phyloP scores from a whole-genome alignment of 768 basidiomycete species.

The Phlebiopsis flavidoalba region DNA sequence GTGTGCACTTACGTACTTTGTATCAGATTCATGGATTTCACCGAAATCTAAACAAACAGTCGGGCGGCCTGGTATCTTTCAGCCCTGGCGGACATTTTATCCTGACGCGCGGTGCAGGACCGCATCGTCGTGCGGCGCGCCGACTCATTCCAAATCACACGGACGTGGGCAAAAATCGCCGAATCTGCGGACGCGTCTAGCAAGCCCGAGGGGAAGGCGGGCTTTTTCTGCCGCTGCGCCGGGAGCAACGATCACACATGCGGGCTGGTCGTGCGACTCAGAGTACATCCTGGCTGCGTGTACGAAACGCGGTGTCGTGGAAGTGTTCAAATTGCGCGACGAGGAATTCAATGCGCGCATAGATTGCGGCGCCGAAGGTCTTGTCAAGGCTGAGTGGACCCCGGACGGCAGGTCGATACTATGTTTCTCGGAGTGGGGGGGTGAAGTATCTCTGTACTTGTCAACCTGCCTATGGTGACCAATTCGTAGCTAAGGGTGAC shows the following conservation, averaged over 20 bases:
- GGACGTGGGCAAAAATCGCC: slow-evolving; percentile 69
- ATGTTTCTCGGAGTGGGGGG: slow-evolving; percentile 91
- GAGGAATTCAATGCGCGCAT: slow-evolving; percentile 76
- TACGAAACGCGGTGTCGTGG: slow-evolving; percentile 63
- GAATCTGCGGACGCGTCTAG: slow-evolving; percentile 39
- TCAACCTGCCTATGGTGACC: neutral
- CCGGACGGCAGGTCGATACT: slow-evolving; percentile 78
- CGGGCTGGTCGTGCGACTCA: slow-evolving; percentile 86
- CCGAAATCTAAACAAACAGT: slow-evolving; percentile 79
- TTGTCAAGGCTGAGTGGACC: slow-evolving; percentile 87
- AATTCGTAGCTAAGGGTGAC: slow-evolving; percentile 69
- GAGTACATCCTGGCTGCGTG: slow-evolving; percentile 82
- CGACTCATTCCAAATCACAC: slow-evolving; percentile 76
- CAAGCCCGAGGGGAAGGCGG: slow-evolving; percentile 9
- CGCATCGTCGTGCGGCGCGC: slow-evolving; percentile 80
- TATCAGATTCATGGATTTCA: slow-evolving; percentile 64
- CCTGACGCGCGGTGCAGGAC: slow-evolving; percentile 72
- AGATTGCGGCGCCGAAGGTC: slow-evolving; percentile 78
- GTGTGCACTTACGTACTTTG: too few relatives aligned
- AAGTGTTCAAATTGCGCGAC: slow-evolving; percentile 75
- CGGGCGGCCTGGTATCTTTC: slow-evolving; percentile 63
- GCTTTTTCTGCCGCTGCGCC: slow-evolving; percentile 15
- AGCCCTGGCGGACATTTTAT: slow-evolving; percentile 87
- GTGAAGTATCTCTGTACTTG: slow-evolving; percentile 46
- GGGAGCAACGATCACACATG: slow-evolving; percentile 51